phyloP scores from a whole-genome alignment of 1,139 yeast species.

The Protomyces inouyei region DNA sequence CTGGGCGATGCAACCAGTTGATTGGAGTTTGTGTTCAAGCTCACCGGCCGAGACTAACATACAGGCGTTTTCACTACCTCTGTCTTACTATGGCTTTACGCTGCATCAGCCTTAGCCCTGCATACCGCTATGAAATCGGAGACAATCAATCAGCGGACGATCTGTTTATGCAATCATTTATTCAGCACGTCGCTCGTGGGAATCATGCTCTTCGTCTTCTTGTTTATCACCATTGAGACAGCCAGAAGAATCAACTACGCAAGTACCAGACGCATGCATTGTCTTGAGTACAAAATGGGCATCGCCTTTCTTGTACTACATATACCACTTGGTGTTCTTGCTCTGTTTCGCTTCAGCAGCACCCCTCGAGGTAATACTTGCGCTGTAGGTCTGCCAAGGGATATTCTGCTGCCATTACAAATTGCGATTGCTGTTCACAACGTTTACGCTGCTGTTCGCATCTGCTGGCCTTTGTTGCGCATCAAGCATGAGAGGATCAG shows the following conservation, averaged over 20 bases:
- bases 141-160: neutral
- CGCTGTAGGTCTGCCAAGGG: neutral
- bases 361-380: neutral
- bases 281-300: neutral
- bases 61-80: neutral
- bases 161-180: no score
- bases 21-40: neutral
- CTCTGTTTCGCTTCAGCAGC: neutral
- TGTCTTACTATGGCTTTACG: neutral
- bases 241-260: neutral
- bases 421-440: neutral
- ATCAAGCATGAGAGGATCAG: neutral
- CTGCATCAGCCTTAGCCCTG: neutral
- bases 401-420: neutral
- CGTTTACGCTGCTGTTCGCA: neutral
- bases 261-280: neutral
- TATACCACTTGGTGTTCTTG: neutral
- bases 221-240: neutral
- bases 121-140: neutral
- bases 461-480: neutral
- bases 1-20: neutral
- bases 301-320: neutral
- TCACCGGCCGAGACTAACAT: neutral
- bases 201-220: neutral
- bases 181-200: neutral